Percentiles rank a stretch among this genome's conserved stretches.
Conservation (phyloP, 192 early-diverging fungal species). For the Backusella morwellensis region DNA sequence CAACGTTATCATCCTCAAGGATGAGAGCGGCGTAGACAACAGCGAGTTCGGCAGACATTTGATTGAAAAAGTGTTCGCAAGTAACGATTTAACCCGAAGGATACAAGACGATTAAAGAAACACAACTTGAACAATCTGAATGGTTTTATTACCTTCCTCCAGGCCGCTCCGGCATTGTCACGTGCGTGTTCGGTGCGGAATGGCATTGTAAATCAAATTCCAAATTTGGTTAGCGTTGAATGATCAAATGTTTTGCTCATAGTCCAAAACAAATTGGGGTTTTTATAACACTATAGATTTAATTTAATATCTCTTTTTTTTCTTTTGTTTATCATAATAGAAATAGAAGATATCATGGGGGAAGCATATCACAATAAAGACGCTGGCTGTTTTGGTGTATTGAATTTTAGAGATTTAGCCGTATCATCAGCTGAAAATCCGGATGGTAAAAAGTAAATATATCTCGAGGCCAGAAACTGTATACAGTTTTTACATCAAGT, state of each 20-base stretch:
- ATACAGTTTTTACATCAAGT: too few relatives aligned
- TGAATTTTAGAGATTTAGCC: slow-evolving; percentile 28
- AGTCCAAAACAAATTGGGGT: not conserved
- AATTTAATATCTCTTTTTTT: not conserved
- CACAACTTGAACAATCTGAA: not conserved
- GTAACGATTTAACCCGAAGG: slow-evolving; percentile 19
- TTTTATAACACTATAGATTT: not conserved
- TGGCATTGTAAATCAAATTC: not conserved
- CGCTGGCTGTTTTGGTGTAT: slow-evolving; percentile 8
- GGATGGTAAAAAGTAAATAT: not conserved
- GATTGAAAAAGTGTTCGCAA: slow-evolving; percentile 2
- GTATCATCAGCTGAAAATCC: slow-evolving; percentile 9
- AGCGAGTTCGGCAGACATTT: slow-evolving; percentile 74
- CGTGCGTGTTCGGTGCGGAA: not conserved
- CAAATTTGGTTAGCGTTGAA: not conserved
- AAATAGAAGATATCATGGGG: not conserved
- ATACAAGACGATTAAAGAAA: slow-evolving; percentile 20
- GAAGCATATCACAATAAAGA: not conserved
- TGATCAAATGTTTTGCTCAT: not conserved
- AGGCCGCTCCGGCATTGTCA: not conserved
- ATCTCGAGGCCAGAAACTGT: not conserved
- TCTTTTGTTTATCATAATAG: not conserved
- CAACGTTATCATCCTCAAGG: slow-evolving; percentile 96
- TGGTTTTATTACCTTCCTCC: not conserved
- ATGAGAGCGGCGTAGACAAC: slow-evolving; percentile 96